A percentile compares a stretch with the other conserved stretches of the same genome.
phyloP scores from a whole-genome alignment of 225 moss, liverwort and hornwort species.

The Ulota crispa region DNA sequence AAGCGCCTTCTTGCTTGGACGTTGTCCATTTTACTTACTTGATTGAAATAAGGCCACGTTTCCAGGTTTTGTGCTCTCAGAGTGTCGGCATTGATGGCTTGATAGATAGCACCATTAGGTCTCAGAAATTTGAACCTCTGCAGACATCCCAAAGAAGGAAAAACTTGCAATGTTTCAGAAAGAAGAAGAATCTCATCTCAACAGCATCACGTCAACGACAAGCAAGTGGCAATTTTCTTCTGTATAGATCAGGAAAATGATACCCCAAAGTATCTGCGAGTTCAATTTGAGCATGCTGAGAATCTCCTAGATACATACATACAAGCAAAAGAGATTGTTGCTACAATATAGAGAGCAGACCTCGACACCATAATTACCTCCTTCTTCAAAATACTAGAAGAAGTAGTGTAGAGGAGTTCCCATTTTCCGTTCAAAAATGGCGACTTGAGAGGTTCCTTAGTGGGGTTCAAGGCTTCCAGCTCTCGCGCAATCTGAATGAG shows the following conservation, averaged over 20 bases:
- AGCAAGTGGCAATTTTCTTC: neutral
- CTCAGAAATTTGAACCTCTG: conserved; percentile 66
- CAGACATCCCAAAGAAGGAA: conserved; percentile 10
- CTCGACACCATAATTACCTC: conserved; percentile 48
- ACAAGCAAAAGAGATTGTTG: neutral
- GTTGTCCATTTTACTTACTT: conserved; percentile 39
- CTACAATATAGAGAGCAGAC: neutral
- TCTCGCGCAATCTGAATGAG: conserved; percentile 60
- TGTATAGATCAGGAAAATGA: neutral
- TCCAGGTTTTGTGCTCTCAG: conserved; percentile 87
- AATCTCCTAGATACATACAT: neutral
- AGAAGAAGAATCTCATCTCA: neutral
- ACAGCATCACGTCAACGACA: neutral
- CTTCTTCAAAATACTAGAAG: conserved; percentile 62
- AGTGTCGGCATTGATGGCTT: conserved; percentile 83
- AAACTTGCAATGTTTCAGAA: neutral
- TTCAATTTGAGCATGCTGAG: neutral
- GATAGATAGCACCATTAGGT: conserved; percentile 82
- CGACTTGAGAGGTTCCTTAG: conserved; percentile 68
- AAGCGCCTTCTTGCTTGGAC: neutral
- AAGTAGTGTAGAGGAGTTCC: conserved; percentile 91
- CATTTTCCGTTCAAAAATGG: conserved; percentile 82
- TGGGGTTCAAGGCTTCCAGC: conserved; percentile 81
- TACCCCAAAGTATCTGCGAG: neutral
- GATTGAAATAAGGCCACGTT: conserved; percentile 92